phyloP scores from a whole-genome alignment of 106 monocot species.

The Xerophyta viscosa region DNA sequence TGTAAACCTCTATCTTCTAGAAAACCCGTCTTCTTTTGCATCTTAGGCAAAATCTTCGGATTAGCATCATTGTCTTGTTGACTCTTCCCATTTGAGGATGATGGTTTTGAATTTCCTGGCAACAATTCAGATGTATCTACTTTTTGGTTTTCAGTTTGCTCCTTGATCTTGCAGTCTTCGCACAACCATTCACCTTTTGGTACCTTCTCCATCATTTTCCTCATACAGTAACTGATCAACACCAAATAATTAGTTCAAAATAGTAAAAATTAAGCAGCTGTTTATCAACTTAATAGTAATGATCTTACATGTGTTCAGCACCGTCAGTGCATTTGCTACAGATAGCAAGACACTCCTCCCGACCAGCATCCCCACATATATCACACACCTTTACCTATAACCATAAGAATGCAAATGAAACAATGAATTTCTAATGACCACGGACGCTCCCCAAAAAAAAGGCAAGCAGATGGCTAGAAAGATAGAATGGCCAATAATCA shows the following conservation, averaged over 20 bases:
- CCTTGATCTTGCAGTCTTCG: conserved; percentile 75
- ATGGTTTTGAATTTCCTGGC: conserved; percentile 10
- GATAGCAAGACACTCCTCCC: conserved; percentile 72
- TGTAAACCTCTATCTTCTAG: conserved; percentile 4
- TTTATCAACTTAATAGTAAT: conserved; percentile 9
- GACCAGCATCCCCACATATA: conserved; percentile 93
- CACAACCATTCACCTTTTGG: conserved; percentile 96
- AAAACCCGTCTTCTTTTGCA: conserved; percentile 10
- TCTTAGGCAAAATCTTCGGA: conserved; percentile 15
- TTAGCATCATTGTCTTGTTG: conserved; percentile 16
- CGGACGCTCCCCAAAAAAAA: background rate
- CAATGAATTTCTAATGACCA: background rate
- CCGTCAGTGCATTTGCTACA: conserved; percentile 92
- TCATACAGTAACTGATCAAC: conserved; percentile 89
- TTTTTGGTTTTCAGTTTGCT: conserved; percentile 30
- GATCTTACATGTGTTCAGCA: conserved; percentile 87
- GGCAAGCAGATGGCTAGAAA: background rate
- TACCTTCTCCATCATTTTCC: conserved; percentile 56
- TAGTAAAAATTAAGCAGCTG: background rate
- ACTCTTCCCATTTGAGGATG: conserved; percentile 16
- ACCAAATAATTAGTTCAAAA: conserved; percentile 1
- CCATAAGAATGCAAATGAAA: background rate
- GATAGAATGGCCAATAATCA: background rate
- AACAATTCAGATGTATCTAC: conserved; percentile 19
- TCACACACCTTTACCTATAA: conserved; percentile 94